These are phyloP conservation scores for Begonia masoniana DNA, from an alignment of 306 rosid species.

Conservation along the genomic window DNA sequence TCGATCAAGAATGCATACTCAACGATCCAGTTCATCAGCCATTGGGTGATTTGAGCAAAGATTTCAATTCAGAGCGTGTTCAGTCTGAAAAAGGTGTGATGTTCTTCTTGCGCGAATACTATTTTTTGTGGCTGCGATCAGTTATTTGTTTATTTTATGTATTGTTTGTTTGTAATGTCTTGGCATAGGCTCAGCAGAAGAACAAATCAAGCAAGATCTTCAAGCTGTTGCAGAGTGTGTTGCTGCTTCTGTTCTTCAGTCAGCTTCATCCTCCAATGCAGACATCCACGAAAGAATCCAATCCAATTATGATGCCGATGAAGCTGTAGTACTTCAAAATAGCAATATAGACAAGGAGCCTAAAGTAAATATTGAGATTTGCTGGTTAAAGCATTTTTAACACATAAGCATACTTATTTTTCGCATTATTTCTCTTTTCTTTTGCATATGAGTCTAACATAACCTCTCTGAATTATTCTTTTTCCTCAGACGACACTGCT, in stretches of 20 bases:
- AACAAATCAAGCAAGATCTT: conserved; percentile 63
- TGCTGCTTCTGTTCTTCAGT: conserved; percentile 72
- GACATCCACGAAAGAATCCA: conserved; percentile 25
- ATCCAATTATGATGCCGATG: conserved; percentile 21
- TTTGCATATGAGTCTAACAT: not conserved
- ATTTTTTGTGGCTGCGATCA: not conserved
- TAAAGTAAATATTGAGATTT: conserved; percentile 32
- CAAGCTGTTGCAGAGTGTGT: conserved; percentile 93
- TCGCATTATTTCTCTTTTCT: conserved; percentile 1
- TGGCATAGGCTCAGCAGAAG: conserved; percentile 45
- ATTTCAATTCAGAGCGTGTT: conserved; percentile 29
- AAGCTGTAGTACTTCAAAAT: conserved; percentile 20
- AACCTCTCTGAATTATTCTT: not conserved
- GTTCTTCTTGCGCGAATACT: conserved; percentile 2
- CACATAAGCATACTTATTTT: not conserved
- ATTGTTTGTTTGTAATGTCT: conserved; percentile 2
- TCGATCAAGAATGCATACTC: conserved; percentile 17
- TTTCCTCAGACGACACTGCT: conserved; percentile 22
- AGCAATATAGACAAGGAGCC: conserved; percentile 13
- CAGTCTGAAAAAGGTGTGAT: conserved; percentile 37
- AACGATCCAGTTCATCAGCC: conserved; percentile 36
- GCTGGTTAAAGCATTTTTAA: conserved; percentile 1
- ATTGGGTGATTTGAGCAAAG: conserved; percentile 24
- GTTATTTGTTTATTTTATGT: conserved; percentile 8
- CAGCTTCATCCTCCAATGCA: conserved; percentile 29